Conservation (phyloP, 2,329 filamentous ascomycete genomes). For the Aspergillus nomiae region DNA sequence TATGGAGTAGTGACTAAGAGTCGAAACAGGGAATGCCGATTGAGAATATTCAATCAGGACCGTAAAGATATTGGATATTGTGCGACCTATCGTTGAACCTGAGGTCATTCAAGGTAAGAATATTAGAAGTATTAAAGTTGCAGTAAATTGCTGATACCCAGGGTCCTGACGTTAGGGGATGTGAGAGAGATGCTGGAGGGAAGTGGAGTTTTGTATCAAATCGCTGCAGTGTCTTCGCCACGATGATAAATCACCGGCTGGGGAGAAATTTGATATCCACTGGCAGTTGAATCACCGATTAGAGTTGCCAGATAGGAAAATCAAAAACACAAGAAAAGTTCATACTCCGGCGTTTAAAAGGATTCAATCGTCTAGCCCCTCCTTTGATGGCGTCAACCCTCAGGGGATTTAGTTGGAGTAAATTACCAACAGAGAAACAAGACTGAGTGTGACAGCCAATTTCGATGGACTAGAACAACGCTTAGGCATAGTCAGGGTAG, state of each 20-base stretch:
- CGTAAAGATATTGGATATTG: slow-evolving; percentile 12
- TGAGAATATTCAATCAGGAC: slow-evolving; percentile 14
- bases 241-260: slow-evolving; percentile 13
- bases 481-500: slow-evolving; percentile 13
- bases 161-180: background rate
- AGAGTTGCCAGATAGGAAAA: background rate
- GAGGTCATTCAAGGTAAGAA: slow-evolving; percentile 11
- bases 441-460: slow-evolving; percentile 17
- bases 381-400: slow-evolving; percentile 4
- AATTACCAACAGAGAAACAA: slow-evolving; percentile 5
- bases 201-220: slow-evolving; percentile 20
- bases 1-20: slow-evolving; percentile 19
- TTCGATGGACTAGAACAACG: slow-evolving; percentile 13
- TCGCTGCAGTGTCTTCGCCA: slow-evolving; percentile 9
- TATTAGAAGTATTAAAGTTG: slow-evolving; percentile 1
- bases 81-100: slow-evolving; percentile 15
- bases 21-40: slow-evolving; percentile 2
- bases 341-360: background rate
- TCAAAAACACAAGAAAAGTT: slow-evolving; percentile 1
- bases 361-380: slow-evolving; percentile 4
- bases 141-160: background rate
- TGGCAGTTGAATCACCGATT: slow-evolving; percentile 10
- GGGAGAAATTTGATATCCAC: slow-evolving; percentile 9
- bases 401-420: slow-evolving; percentile 11
- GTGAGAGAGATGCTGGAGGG: slow-evolving; percentile 1